Base-by-base conservation (phyloP, 345 rosid species). In the Lepidium didymum region DNA sequence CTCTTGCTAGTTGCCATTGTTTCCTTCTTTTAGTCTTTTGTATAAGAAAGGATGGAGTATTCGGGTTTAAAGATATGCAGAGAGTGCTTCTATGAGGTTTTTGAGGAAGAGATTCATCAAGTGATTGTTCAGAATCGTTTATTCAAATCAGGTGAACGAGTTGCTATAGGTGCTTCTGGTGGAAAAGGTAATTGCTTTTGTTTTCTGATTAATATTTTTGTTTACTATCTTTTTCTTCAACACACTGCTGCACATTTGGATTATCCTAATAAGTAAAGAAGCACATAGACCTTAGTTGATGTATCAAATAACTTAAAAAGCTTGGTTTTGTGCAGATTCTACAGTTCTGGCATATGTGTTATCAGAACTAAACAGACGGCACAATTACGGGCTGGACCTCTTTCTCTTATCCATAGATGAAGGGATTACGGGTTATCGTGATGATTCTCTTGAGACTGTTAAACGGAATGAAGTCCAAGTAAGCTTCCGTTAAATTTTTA, bases 371-470 rank as follows among this genome's bases (percentile, higher is more conserved):
- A 93, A 93, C 72, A 81, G 70, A 18, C 82, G 90, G 25, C 89
- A 90, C 60, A 73, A 67, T 58, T 93, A 93, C 40, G 91, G 89
- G 1, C 37, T 88, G 44, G 88, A 93, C 68, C 92, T 88, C 25
- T 93, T 93, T 73, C 88, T 93, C n/a, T 75, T 93, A 64, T 93
- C 96, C 0, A 79, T 90, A 57, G 97, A 93, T 62, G 98, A 93
- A 79, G 96, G 96, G 33, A 93, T 90, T 45, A 88, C 95, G 0
- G 98, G 98, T 41, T 93, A 93, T 52, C 81, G 96, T 51, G 97
- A 93, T 50, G 96, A 93, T 69, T 93, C 98, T 3, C 96, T 93
- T 38, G 90, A 90, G 78, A 90, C 95, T 7, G 98, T 93, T 62
- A 90, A 90, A 79, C 77, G 98, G 65, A 93, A 93, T 51, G 97